Base-by-base conservation (phyloP, 208 protist species). In the Leptomonas pyrrhocoris region DNA sequence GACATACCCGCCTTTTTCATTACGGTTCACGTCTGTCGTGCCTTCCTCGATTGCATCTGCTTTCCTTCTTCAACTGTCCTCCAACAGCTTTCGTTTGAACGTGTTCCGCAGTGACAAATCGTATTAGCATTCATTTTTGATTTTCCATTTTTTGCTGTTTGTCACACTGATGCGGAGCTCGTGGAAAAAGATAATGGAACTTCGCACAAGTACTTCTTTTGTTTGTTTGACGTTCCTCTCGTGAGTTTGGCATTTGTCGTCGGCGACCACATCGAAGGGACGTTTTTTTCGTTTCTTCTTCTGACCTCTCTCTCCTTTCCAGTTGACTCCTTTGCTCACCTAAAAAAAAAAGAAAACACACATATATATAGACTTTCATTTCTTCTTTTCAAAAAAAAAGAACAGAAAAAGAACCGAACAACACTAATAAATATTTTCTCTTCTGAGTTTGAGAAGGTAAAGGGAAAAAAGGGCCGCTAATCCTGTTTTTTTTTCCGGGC, bases 1-100 rank as follows among this genome's bases (percentile, higher is more conserved):
- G 79, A 85, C 80, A 85, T 74, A 85, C 80, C 80, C 71, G 80
- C 80, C 76, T 63, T 49, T 49, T 56, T 49, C 21, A 42, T 16
- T 4, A 2, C 45, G 50, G 13, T 9, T 1, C 30, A 43, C 31
- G 15, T 48, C n/a, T 34, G 5, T 19, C 50, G 28, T 54, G 43
- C 42, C 21, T 19, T 68, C 43, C 27, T 40, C 25, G 50, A 6
- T 68, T 62, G 40, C 43, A 9, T 3, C 50, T 50, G 27, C 30
- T 25, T 12, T 50, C 38, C 27, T 62, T 31, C 12, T 19, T 16
- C n/a, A 72, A 16, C 8, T 53, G 19, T 42, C 30, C 30, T 53
- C 25, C 1, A 11, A 21, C 27, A 59, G 13, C 45, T 56, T 34
- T n/a, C 45, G 11, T 64, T n/a, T 68, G 6, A n/a, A n/a, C n/a